Conservation (phyloP, 116 monocot genomes). For the Iris pallida region DNA sequence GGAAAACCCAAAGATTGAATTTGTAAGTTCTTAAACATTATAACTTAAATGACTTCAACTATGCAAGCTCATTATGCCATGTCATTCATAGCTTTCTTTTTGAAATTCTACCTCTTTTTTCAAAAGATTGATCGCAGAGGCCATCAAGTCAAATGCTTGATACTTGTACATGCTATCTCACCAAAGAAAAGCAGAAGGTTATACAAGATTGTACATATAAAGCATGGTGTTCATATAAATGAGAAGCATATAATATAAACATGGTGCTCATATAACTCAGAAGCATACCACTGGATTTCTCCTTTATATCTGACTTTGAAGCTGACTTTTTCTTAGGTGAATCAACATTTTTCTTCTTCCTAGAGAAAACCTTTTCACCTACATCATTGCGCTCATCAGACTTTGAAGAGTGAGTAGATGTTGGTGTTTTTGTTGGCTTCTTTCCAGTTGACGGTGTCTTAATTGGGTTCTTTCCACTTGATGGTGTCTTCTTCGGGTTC, state of each 20-base stretch:
- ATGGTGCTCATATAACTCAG: not conserved
- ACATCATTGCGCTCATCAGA: conserved; percentile 20
- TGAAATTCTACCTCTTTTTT: no score
- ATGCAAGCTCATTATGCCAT: no score
- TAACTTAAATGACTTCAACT: no score
- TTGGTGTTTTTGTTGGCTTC: not conserved
- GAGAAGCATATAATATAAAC: not conserved
- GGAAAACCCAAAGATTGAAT: no score
- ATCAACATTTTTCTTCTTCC: conserved; percentile 38
- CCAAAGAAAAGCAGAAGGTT: not conserved
- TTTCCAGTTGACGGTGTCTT: not conserved
- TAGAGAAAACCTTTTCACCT: conserved; percentile 46
- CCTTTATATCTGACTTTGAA: conserved; percentile 22
- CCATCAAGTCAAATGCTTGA: no score
- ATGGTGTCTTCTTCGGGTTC: conserved; percentile 19
- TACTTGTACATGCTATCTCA: not conserved
- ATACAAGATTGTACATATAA: not conserved
- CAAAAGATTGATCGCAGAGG: no score
- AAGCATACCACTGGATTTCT: conserved; percentile 34
- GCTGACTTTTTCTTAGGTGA: conserved; percentile 18
- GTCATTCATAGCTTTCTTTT: no score
- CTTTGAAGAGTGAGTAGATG: conserved; percentile 12
- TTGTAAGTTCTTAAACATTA: no score
- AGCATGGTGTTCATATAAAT: no score
- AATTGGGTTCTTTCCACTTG: not conserved